These are phyloP conservation scores for Apiospora kogelbergensis DNA, from an alignment of 2,329 filamentous ascomycete species.

Conservation along the genomic window DNA sequence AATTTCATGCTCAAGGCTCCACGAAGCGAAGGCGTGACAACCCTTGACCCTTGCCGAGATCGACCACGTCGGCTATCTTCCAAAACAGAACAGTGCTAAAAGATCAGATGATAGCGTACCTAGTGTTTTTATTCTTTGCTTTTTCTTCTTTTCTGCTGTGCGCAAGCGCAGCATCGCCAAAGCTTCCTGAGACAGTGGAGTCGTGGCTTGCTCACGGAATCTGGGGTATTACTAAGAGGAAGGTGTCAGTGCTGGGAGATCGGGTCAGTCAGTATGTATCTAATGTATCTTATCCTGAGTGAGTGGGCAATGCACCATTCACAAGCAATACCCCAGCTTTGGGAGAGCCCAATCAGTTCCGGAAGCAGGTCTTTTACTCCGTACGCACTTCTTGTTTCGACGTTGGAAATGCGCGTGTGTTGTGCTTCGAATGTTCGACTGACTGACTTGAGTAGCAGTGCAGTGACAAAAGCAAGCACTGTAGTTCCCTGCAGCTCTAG, in stretches of 20 bases:
- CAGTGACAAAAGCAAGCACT: not conserved
- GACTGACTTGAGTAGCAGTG: not conserved
- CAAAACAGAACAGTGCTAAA: conserved; percentile 3
- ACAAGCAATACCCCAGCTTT: not conserved
- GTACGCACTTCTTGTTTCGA: not conserved
- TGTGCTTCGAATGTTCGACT: not conserved
- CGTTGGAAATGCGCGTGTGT: not conserved
- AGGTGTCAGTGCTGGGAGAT: not conserved
- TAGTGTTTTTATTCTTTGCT: not conserved
- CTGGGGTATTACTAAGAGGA: not conserved
- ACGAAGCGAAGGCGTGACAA: not conserved
- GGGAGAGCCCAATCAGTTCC: not conserved
- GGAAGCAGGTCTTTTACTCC: not conserved
- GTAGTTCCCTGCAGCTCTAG: conserved; percentile 1
- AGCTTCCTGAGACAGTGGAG: not conserved
- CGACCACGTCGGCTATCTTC: conserved; percentile 1
- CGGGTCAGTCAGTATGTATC: not conserved
- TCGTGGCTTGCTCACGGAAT: not conserved
- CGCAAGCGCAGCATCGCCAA: not conserved
- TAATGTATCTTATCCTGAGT: not conserved
- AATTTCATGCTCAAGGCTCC: not conserved
- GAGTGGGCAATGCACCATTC: not conserved
- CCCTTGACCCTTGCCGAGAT: not conserved
- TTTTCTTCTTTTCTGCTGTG: not conserved
- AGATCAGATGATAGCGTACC: conserved; percentile 1